Evolutionary conservation across 2,329 filamentous ascomycete species (phyloP).

Genomic region (Aspergillus costaricaensis): DNA sequence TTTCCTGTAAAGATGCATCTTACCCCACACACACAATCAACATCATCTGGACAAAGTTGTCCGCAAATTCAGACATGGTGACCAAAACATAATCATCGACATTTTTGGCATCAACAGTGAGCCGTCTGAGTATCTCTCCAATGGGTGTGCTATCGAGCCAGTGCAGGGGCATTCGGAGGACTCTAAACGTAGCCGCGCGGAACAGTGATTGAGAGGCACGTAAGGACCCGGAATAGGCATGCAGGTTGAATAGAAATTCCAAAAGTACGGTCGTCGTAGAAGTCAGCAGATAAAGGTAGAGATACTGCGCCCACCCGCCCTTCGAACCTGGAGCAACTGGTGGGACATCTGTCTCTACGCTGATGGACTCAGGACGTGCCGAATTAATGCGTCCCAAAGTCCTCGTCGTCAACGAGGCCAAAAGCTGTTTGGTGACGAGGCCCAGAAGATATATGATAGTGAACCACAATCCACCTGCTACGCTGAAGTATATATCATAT

Average conservation of each 20-base stretch:
- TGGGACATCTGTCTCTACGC: neutral
- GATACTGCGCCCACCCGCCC: neutral
- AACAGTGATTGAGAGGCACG: neutral
- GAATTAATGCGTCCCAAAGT: neutral
- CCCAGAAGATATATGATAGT: neutral
- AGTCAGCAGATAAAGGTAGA: neutral
- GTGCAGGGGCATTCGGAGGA: neutral
- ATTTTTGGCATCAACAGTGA: neutral
- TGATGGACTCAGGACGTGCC: neutral
- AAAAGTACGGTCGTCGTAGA: neutral
- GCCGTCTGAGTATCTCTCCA: neutral
- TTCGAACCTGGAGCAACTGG: neutral
- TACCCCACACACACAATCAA: neutral
- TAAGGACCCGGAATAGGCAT: neutral
- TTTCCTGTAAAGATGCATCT: neutral
- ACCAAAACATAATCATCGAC: neutral
- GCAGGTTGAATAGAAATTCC: neutral
- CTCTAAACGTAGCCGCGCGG: neutral
- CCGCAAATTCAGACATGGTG: neutral
- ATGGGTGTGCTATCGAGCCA: neutral
- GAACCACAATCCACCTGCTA: neutral
- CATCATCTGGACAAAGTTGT: neutral
- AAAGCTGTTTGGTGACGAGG: neutral
- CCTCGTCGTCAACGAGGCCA: neutral
- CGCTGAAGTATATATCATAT: neutral